Base-by-base conservation (phyloP, 345 rosid genomes). In the Pelargonium nanum region DNA sequence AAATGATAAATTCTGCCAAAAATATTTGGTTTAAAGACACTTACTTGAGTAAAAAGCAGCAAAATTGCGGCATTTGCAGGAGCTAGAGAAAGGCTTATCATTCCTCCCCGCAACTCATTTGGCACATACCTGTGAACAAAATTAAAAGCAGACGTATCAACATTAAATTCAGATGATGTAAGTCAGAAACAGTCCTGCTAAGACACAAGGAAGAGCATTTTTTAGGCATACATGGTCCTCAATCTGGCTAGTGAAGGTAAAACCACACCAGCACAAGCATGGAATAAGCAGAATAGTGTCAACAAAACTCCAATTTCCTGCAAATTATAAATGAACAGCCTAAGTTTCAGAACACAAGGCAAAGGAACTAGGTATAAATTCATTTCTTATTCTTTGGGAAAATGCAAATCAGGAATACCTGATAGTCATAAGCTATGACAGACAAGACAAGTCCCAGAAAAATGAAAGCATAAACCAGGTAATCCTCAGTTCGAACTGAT, bases 31-130 rank as follows among this genome's bases (percentile, higher is more conserved):
- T 48, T n/a, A 32, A 23, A 67, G 62, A 61, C 19, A 60, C 67
- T 34, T 32, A 91, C 98, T 65, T 78, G 94, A 59, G 83, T 70
- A 62, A 93, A 45, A 60, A 81, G 60, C 70, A 84, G 75, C 55
- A 90, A 71, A 53, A 84, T 60, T 55, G 84, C 83, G 21, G 83
- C 92, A 80, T 90, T 85, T 50, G 95, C 88, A 64, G 94, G 92
- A 32, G 87, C 87, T 34, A 85, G 78, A 73, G 99, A 89, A 59
- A 89, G 75, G 74, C 86, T 78, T 50, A 93, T 83, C 99, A 87
- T 89, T 72, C 99, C 97, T 68, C 94, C 99, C 70, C 97, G 95
- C 78, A 86, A 68, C 65, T 89, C 90, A 75, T 80, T 84, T 30
- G 95, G 97, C 13, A 93, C 95, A 78, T 85, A 85, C 87, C 99